Conservation (phyloP, 2,329 filamentous ascomycete species). For the Aureobasidium vineae region DNA sequence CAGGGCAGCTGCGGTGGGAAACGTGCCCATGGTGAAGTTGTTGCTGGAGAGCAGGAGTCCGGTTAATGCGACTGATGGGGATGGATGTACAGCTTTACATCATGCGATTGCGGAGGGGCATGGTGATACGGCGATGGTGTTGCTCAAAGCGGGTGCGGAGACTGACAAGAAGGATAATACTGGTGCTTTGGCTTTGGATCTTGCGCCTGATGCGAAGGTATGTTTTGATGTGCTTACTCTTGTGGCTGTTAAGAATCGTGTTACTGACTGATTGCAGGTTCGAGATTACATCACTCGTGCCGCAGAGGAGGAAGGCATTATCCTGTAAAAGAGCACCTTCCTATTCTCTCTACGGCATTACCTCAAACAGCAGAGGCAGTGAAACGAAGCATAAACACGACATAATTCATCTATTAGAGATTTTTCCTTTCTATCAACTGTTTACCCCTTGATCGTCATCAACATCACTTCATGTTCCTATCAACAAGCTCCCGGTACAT, state of each 20-base stretch:
- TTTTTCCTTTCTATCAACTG: not conserved
- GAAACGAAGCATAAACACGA: not conserved
- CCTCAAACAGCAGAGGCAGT: not conserved
- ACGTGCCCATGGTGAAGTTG: slow-evolving; percentile 78
- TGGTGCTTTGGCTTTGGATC: slow-evolving; percentile 69
- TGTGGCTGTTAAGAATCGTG: too few relatives aligned
- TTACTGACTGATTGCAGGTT: slow-evolving; percentile 8
- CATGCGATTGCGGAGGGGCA: slow-evolving; percentile 75
- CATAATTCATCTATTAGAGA: not conserved
- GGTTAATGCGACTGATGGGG: slow-evolving; percentile 75
- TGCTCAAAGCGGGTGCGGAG: slow-evolving; percentile 84
- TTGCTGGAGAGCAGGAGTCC: slow-evolving; percentile 76
- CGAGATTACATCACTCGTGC: slow-evolving; percentile 70
- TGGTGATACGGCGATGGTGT: slow-evolving; percentile 75
- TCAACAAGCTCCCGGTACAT: slow-evolving; percentile 95
- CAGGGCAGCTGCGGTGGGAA: slow-evolving; percentile 85
- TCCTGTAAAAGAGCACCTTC: slow-evolving; percentile 40
- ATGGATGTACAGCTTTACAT: slow-evolving; percentile 86
- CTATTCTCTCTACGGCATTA: too few relatives aligned
- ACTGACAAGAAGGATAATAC: slow-evolving; percentile 71
- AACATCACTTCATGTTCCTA: slow-evolving; percentile 30
- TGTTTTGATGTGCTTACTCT: not conserved
- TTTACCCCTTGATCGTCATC: not conserved
- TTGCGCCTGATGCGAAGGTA: slow-evolving; percentile 84
- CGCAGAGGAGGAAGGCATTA: slow-evolving; percentile 82